A percentile compares a stretch with the other conserved stretches of the same genome.
These are phyloP conservation scores for Cydonia oblonga DNA, from an alignment of 331 rosid genomes.

Conservation along the genomic window DNA sequence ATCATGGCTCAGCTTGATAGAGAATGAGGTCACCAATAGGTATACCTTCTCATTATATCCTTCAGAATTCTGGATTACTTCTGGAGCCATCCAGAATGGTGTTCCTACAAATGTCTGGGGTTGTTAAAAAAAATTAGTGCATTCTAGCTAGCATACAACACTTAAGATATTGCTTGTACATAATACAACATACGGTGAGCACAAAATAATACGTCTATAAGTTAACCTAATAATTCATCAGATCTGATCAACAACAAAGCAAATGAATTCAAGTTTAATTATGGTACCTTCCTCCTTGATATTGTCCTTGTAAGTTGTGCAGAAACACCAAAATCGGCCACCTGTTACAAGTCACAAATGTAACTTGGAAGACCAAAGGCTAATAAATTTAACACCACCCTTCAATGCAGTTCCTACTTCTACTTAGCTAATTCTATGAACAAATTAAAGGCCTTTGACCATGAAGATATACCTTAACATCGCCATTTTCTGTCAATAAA, in stretches of 20 bases:
- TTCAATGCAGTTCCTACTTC: conserved; percentile 17
- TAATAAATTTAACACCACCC: conserved; percentile 18
- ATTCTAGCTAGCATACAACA: conserved; percentile 9
- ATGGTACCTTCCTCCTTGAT: conserved; percentile 88
- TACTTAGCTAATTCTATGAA: too few species aligned
- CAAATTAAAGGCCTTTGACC: conserved; percentile 5
- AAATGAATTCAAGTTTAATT: not conserved
- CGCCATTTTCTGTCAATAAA: conserved; percentile 81
- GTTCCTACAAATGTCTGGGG: conserved; percentile 98
- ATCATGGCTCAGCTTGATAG: conserved; percentile 5
- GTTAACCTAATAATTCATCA: not conserved
- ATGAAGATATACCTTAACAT: conserved; percentile 70
- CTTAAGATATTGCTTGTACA: not conserved
- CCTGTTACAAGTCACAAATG: conserved; percentile 45
- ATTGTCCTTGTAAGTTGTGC: conserved; percentile 98
- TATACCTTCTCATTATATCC: conserved; percentile 97
- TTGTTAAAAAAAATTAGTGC: conserved; percentile 43
- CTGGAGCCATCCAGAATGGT: conserved; percentile 99
- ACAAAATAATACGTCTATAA: not conserved
- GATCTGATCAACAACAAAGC: conserved; percentile 5
- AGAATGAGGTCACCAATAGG: conserved; percentile 6
- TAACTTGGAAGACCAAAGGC: conserved; percentile 14
- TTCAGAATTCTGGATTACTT: conserved; percentile 93
- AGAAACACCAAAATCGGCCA: conserved; percentile 99
- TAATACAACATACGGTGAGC: not conserved